Evolutionary conservation across 129 eudicot genomes (phyloP).

Genomic region (Oenanthe sinensis): DNA sequence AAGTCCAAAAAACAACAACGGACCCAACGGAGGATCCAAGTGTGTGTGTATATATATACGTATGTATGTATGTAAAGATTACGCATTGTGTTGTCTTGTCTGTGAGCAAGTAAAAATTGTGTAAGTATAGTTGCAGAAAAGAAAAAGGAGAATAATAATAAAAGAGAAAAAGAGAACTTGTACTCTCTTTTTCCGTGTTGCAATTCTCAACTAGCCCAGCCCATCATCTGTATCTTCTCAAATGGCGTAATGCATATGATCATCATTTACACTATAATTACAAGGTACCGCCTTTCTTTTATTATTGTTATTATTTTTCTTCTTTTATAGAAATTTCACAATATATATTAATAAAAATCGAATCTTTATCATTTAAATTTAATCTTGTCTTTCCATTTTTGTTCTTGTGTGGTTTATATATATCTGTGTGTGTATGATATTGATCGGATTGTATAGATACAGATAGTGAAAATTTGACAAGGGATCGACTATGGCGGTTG

Average conservation of each 20-base stretch:
- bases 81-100: not conserved
- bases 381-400: not conserved
- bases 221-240: not conserved
- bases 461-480: not conserved
- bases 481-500: constrained; percentile 5
- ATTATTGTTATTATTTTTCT: not conserved
- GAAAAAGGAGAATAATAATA: not conserved
- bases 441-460: not conserved
- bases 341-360: not conserved
- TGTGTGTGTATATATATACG: no score
- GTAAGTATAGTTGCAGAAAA: not conserved
- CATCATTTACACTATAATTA: not conserved
- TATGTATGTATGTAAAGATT: not conserved
- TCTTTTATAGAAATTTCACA: not conserved
- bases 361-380: not conserved
- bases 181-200: not conserved
- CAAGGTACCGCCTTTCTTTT: not conserved
- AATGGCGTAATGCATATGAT: not conserved
- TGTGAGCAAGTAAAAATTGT: not conserved
- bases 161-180: not conserved
- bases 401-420: not conserved
- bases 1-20: not conserved
- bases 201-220: not conserved
- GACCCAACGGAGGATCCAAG: not conserved
- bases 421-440: not conserved